Conservation (phyloP, 176 grass and related monocot species). For the Pontederia crassipes region DNA sequence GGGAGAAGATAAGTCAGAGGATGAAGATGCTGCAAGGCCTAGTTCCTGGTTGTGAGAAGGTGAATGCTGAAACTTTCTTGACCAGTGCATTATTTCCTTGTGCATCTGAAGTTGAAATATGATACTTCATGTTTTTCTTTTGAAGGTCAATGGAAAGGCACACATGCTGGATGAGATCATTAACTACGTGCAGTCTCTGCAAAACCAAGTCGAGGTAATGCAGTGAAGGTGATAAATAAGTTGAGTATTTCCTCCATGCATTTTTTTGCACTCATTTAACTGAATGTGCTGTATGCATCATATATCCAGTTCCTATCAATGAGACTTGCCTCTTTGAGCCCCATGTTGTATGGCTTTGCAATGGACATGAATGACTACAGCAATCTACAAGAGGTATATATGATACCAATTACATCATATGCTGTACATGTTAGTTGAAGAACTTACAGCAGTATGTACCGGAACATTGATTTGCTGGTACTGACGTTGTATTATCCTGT, state of each 20-base stretch:
- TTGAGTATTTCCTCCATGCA: background rate
- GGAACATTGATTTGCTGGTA: no score
- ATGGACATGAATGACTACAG: slow-evolving; percentile 38
- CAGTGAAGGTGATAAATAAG: background rate
- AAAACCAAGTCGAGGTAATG: slow-evolving; percentile 92
- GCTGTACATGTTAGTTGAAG: background rate
- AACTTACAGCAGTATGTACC: no score
- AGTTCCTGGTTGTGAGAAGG: slow-evolving; percentile 94
- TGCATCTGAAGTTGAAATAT: background rate
- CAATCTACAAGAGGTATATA: slow-evolving; percentile 37
- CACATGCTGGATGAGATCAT: slow-evolving; percentile 88
- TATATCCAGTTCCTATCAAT: slow-evolving; percentile 79
- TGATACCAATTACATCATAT: background rate
- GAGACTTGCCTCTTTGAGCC: slow-evolving; percentile 76
- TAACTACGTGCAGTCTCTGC: slow-evolving; percentile 84
- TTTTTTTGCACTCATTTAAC: background rate
- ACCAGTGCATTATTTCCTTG: background rate
- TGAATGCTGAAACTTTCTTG: background rate
- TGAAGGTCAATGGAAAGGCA: slow-evolving; percentile 69
- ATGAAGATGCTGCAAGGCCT: slow-evolving; percentile 92
- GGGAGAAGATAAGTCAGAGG: slow-evolving; percentile 91
- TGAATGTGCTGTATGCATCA: background rate
- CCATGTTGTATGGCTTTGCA: slow-evolving; percentile 47
- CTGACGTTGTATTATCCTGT: no score
- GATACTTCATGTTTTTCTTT: background rate